These are phyloP conservation scores for Tulasnella sp. DNA, from an alignment of 768 basidiomycete species.

Conservation along the genomic window DNA sequence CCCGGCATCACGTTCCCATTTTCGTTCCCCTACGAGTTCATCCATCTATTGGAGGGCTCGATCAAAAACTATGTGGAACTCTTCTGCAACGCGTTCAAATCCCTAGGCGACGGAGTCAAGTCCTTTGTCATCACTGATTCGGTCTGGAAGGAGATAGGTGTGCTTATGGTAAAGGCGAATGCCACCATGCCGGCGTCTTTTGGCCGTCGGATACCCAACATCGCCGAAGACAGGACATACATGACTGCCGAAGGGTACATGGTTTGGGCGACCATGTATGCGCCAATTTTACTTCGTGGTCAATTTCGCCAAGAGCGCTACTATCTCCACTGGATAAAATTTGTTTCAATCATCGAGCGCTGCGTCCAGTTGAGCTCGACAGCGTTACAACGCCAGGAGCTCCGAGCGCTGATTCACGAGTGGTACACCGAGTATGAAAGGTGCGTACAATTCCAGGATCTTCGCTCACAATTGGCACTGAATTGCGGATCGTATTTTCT, in stretches of 20 bases:
- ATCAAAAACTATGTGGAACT: constrained; percentile 42
- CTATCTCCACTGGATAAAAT: constrained; percentile 34
- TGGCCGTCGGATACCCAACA: constrained; percentile 40
- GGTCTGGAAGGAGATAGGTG: constrained; percentile 46
- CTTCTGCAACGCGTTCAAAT: constrained; percentile 47
- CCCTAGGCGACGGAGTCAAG: constrained; percentile 37
- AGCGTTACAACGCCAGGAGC: not conserved
- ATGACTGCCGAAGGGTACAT: constrained; percentile 44
- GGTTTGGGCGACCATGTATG: constrained; percentile 45
- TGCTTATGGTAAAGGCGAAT: constrained; percentile 38
- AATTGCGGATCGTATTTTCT: too few relatives aligned
- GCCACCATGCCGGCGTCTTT: constrained; percentile 42
- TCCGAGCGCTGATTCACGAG: not conserved
- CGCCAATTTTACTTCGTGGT: constrained; percentile 41
- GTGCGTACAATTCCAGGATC: not conserved
- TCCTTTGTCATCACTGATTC: constrained; percentile 35
- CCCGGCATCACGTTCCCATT: constrained; percentile 39
- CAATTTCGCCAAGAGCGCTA: constrained; percentile 40
- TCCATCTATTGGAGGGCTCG: constrained; percentile 51
- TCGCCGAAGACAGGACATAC: constrained; percentile 35
- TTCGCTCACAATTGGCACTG: too few relatives aligned
- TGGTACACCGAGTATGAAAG: not conserved
- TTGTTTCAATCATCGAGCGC: not conserved
- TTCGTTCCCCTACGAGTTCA: constrained; percentile 50
- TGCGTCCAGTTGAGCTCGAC: not conserved